phyloP scores from a whole-genome alignment of 768 basidiomycete genomes.

The Mycena olivaceomarginata region DNA sequence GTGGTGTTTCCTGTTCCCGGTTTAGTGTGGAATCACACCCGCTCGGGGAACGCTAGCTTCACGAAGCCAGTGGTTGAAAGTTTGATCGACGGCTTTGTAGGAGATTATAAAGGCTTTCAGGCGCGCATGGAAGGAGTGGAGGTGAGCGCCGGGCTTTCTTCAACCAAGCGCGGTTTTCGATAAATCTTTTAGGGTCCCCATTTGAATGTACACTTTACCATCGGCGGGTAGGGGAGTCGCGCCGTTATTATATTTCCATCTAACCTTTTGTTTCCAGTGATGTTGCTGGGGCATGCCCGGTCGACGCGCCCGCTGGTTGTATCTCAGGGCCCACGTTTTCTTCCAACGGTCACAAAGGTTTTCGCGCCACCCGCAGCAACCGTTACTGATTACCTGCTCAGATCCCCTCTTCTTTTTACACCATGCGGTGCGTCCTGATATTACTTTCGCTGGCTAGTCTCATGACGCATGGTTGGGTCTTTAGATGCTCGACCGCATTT shows the following conservation, averaged over 20 bases:
- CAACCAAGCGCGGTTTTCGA: background rate
- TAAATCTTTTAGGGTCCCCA: conserved; percentile 53
- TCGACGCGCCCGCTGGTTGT: conserved; percentile 49
- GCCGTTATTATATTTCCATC: background rate
- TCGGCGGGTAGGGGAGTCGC: conserved; percentile 49
- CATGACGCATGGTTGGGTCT: background rate
- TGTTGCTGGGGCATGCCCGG: conserved; percentile 52
- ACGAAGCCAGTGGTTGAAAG: conserved; percentile 45
- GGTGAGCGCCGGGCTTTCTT: conserved; percentile 36
- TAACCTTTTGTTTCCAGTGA: conserved; percentile 44
- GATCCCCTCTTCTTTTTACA: conserved; percentile 60
- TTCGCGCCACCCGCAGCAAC: background rate
- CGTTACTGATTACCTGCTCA: conserved; percentile 25
- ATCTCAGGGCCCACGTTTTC: conserved; percentile 51
- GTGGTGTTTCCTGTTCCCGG: conserved; percentile 15
- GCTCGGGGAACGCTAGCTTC: conserved; percentile 52
- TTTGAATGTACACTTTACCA: conserved; percentile 52
- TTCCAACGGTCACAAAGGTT: conserved; percentile 50
- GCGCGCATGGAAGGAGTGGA: conserved; percentile 49
- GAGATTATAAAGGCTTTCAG: conserved; percentile 57
- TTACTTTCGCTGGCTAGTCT: background rate
- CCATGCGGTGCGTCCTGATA: conserved; percentile 52
- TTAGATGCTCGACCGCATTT: conserved; percentile 60
- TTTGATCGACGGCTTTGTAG: conserved; percentile 50
- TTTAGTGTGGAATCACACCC: conserved; percentile 44